These are phyloP conservation scores for Trichosporon coremiiforme DNA, from an alignment of 1,284 basidiomycete genomes.

Conservation along the genomic window DNA sequence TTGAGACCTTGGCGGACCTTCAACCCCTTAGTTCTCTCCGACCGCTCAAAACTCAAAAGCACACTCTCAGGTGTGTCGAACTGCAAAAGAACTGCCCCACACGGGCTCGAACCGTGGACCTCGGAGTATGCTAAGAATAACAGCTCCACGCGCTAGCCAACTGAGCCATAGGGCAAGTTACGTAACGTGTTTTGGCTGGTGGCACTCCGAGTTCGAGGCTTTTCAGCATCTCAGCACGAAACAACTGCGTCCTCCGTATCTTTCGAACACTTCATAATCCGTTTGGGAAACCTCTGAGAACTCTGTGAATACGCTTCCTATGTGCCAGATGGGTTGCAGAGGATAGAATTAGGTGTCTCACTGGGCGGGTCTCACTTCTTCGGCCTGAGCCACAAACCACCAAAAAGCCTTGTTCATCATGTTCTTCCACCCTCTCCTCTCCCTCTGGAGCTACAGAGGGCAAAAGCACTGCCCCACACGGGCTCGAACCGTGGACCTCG, in stretches of 20 bases:
- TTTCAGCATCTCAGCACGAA: too few relatives aligned
- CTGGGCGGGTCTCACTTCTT: too few relatives aligned
- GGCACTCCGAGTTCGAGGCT: not conserved
- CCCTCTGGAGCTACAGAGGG: not conserved
- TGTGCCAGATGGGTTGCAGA: too few relatives aligned
- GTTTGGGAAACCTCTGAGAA: too few relatives aligned
- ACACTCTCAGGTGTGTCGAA: not conserved
- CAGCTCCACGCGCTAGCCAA: constrained; percentile 26
- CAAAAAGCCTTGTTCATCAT: too few relatives aligned
- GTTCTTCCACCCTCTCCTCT: too few relatives aligned
- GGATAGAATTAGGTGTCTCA: too few relatives aligned
- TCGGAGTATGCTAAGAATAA: constrained; percentile 21
- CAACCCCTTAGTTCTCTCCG: not conserved
- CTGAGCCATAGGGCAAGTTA: constrained; percentile 23
- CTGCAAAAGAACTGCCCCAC: constrained; percentile 20
- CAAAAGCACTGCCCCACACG: constrained; percentile 7
- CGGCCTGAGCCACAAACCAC: too few relatives aligned
- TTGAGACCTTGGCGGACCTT: not conserved
- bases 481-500: constrained; percentile 14
- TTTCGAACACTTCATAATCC: too few relatives aligned
- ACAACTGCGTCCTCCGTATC: too few relatives aligned
- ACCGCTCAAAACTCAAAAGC: too few relatives aligned
- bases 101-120: constrained; percentile 27
- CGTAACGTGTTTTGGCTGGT: not conserved
- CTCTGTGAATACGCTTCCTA: too few relatives aligned